Base-by-base conservation (phyloP, 2,329 filamentous ascomycete genomes). In the Pyrenophora seminiperda region DNA sequence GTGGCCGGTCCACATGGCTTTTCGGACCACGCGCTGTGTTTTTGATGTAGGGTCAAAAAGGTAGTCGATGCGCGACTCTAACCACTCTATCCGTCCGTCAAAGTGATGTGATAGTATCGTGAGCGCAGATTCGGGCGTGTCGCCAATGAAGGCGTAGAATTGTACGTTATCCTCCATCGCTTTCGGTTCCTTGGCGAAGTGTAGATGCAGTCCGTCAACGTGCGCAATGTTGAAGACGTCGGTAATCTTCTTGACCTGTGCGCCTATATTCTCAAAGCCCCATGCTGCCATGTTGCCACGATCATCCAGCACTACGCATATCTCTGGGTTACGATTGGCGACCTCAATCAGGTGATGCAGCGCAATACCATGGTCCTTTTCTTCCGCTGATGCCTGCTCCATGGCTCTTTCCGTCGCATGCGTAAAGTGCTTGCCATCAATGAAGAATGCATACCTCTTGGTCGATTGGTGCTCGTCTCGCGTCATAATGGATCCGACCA, bases 211-310 rank as follows among this genome's bases (percentile, higher is more conserved):
- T 2, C 81, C 81, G 63, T 89, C 84, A 19, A 92, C 83, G 65
- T 95, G 89, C 1, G 90, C 85, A 60, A 97, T 86, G 66, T 91
- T 94, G 76, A 94, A 95, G n/a, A 93, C 83, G 54, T 86, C 85
- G 20, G 84, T 80, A 3, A 82, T 79, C 51, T 83, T 83, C 59
- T 83, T 84, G 24, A 80, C 77, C 65, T 87, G 90, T 62, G 83
- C 86, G 29, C 88, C 87, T 15, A 96, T 83, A 65, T 93, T 92
- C 70, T 97, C 92, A 47, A 99, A 76, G 0, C 91, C 93, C 90
- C 93, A 97, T 0, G 90, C 91, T 32, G 90, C 91, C 88, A 97
- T 90, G 58, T 87, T 86, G 1, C 93, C 93, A 39, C 81, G 78
- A n/a, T 87, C 86, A 72, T 97, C 91, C 39, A 96, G 79, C 7